phyloP scores from a whole-genome alignment of 2,329 filamentous ascomycete genomes.

The Fusarium avenaceum region DNA sequence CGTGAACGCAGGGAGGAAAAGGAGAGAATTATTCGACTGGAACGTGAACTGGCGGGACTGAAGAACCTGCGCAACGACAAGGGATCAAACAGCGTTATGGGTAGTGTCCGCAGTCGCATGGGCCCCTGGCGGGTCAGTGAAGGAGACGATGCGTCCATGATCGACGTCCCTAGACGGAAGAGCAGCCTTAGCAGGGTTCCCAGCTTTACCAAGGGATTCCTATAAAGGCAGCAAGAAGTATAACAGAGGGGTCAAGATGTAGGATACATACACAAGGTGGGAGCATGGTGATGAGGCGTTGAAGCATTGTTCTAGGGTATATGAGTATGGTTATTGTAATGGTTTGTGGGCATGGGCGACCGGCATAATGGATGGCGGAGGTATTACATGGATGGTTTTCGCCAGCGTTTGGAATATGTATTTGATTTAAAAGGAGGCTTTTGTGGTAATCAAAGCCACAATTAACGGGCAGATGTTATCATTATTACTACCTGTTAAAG shows the following conservation, averaged over 20 bases:
- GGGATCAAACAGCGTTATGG: slow-evolving; percentile 63
- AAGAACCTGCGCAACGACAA: slow-evolving; percentile 81
- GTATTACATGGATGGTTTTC: slow-evolving; percentile 33
- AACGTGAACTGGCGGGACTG: slow-evolving; percentile 88
- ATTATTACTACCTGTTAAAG: neutral
- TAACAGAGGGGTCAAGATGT: slow-evolving; percentile 15
- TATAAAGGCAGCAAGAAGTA: slow-evolving; percentile 59
- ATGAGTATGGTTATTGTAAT: slow-evolving; percentile 33
- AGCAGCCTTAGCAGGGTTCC: slow-evolving; percentile 73
- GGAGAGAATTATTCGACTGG: slow-evolving; percentile 84
- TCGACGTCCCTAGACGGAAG: slow-evolving; percentile 74
- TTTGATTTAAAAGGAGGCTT: slow-evolving; percentile 40
- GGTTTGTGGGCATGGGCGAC: slow-evolving; percentile 19
- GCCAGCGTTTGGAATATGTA: slow-evolving; percentile 38
- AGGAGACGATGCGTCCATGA: slow-evolving; percentile 56
- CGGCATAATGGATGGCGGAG: slow-evolving; percentile 28
- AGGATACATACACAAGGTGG: slow-evolving; percentile 34
- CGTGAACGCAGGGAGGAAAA: slow-evolving; percentile 89
- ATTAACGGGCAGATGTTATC: neutral
- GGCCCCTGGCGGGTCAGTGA: slow-evolving; percentile 55
- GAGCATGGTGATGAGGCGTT: slow-evolving; percentile 44
- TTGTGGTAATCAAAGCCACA: slow-evolving; percentile 1
- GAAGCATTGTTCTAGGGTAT: slow-evolving; percentile 42
- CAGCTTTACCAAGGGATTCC: slow-evolving; percentile 83
- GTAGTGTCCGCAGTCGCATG: slow-evolving; percentile 56